Percentiles rank a stretch among this genome's conserved stretches.
Conservation (phyloP, 2,329 filamentous ascomycete genomes). For the Xylariaceae sp. region DNA sequence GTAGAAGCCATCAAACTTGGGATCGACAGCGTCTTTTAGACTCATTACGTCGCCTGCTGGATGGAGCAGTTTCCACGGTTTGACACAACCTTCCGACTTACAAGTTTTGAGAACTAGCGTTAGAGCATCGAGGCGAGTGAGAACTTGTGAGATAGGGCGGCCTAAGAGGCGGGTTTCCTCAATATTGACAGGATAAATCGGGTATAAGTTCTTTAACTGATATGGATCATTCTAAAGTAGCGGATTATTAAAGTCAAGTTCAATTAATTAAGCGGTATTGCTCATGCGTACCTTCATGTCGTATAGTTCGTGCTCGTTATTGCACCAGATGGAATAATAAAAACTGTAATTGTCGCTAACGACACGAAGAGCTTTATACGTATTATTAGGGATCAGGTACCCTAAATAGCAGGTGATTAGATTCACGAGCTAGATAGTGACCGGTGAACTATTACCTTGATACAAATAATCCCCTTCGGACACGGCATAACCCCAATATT, state of each 20-base stretch:
- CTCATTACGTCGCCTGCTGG: conserved; percentile 16
- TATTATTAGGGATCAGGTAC: conserved; percentile 43
- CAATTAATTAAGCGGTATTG: not conserved
- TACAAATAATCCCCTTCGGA: conserved; percentile 38
- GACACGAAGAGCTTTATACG: conserved; percentile 60
- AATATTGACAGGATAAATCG: not conserved
- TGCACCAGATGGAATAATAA: conserved; percentile 59
- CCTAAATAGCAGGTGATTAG: conserved; percentile 25
- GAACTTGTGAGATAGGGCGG: conserved; percentile 10
- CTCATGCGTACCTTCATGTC: conserved; percentile 45
- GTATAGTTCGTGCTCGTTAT: conserved; percentile 62
- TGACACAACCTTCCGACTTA: conserved; percentile 21
- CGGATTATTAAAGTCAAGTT: not conserved
- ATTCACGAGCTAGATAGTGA: not conserved
- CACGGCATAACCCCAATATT: conserved; percentile 50
- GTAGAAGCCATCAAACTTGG: conserved; percentile 24
- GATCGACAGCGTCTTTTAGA: conserved; percentile 13
- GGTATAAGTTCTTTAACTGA: conserved; percentile 13
- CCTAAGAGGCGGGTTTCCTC: conserved; percentile 1
- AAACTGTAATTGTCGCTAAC: conserved; percentile 54
- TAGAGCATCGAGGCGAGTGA: conserved; percentile 51
- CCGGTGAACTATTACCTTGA: conserved; percentile 3
- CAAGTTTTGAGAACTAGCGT: conserved; percentile 22
- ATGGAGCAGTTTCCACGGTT: conserved; percentile 23
- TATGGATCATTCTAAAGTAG: conserved; percentile 15